Percentiles rank a stretch among this genome's conserved stretches.
Evolutionary conservation across 352 stramenopile genomes (phyloP).

Genomic region (Phytophthora sp.): DNA sequence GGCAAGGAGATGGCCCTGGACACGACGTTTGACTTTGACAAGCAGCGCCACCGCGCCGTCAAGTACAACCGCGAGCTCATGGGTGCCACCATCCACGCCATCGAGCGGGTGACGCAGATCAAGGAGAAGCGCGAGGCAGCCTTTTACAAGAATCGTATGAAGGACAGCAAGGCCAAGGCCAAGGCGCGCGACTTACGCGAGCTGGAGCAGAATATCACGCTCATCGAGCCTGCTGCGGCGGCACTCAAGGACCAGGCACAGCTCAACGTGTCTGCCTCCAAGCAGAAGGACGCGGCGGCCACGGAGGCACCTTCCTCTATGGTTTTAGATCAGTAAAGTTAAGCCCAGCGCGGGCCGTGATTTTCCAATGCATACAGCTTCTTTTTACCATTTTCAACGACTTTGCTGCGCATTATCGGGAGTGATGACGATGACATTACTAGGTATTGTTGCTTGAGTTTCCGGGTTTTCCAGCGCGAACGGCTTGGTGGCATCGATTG

Average conservation of each 20-base stretch:
- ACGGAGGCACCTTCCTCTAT: constrained; percentile 74
- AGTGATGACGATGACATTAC: too few species aligned
- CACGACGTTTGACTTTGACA: constrained; percentile 99
- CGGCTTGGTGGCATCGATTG: too few species aligned
- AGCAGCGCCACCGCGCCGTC: constrained; percentile 97
- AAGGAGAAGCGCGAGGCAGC: constrained; percentile 95
- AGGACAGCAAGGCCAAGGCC: constrained; percentile 78
- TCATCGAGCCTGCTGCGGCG: constrained; percentile 81
- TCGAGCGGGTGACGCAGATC: constrained; percentile 98
- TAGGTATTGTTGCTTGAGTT: too few species aligned
- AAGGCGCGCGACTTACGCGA: constrained; percentile 85
- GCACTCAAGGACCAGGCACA: constrained; percentile 79
- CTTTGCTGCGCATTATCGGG: too few species aligned
- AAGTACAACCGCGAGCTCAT: constrained; percentile 99
- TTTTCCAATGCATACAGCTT: constrained; percentile 45
- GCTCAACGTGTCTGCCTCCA: constrained; percentile 67
- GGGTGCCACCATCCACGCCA: constrained; percentile 98
- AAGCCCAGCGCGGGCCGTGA: constrained; percentile 30
- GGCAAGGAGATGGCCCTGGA: constrained; percentile 99
- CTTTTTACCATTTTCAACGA: constrained; percentile 18
- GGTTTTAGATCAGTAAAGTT: constrained; percentile 89
- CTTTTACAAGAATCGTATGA: constrained; percentile 99
- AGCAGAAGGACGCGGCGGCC: constrained; percentile 66
- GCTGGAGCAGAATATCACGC: constrained; percentile 84
- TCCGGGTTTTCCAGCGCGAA: not conserved